Conservation (phyloP, 2,329 filamentous ascomycete species). For the Aspergillus aculeatus region DNA sequence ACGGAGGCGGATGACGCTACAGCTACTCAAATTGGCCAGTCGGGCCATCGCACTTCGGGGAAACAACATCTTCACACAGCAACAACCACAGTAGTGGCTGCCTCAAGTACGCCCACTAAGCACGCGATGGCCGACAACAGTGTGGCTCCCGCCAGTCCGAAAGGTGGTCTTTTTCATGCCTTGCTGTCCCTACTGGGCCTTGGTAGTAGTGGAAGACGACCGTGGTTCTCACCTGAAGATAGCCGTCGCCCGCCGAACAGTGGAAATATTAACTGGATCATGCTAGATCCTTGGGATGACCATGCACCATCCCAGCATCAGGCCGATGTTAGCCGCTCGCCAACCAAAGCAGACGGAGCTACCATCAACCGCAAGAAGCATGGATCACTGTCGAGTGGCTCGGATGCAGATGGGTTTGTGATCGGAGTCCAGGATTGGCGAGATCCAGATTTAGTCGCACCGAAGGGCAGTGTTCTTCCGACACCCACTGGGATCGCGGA, state of each 20-base stretch:
- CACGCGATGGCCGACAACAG: slow-evolving; percentile 20
- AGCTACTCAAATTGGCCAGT: slow-evolving; percentile 46
- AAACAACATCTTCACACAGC: slow-evolving; percentile 25
- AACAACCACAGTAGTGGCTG: slow-evolving; percentile 28
- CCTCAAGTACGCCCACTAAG: slow-evolving; percentile 35
- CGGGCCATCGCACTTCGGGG: slow-evolving; percentile 21
- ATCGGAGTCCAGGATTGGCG: slow-evolving; percentile 88
- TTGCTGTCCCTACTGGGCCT: slow-evolving; percentile 47
- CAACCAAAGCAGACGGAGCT: slow-evolving; percentile 20
- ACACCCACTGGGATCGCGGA: slow-evolving; percentile 25
- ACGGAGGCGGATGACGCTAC: slow-evolving; percentile 59
- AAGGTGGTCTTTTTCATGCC: slow-evolving; percentile 42
- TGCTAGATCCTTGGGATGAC: slow-evolving; percentile 65
- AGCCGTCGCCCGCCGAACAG: slow-evolving; percentile 68
- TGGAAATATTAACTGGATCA: slow-evolving; percentile 71
- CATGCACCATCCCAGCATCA: slow-evolving; percentile 34
- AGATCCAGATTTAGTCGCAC: slow-evolving; percentile 68
- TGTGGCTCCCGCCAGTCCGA: slow-evolving; percentile 18
- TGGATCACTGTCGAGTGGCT: slow-evolving; percentile 25
- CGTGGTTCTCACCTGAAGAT: slow-evolving; percentile 41
- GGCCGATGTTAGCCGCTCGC: neutral
- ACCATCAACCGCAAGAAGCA: slow-evolving; percentile 22
- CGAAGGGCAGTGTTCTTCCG: slow-evolving; percentile 30
- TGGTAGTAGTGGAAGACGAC: slow-evolving; percentile 26
- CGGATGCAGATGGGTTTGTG: slow-evolving; percentile 63